Evolutionary conservation across 176 grass and related monocot species (phyloP).

Genomic region (Oryza rufipogon): DNA sequence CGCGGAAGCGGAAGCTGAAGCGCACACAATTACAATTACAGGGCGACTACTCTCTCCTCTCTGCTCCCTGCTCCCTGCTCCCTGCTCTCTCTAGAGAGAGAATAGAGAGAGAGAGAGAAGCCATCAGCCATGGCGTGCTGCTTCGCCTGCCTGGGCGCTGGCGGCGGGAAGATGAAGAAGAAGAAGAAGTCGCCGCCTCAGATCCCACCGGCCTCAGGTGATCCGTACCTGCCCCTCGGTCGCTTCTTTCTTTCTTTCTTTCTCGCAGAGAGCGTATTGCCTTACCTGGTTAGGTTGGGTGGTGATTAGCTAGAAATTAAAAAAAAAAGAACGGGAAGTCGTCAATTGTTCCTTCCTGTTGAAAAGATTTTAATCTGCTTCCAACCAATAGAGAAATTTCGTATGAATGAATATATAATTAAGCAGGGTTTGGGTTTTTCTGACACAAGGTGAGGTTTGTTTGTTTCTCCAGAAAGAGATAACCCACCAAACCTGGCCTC

Average conservation of each 20-base stretch:
- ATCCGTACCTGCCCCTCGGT: not conserved
- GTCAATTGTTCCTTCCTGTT: too few species aligned
- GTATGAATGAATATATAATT: too few species aligned
- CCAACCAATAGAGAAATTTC: too few species aligned
- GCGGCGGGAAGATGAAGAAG: slow-evolving; percentile 30
- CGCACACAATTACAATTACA: too few species aligned
- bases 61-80: not conserved
- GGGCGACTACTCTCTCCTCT: not conserved
- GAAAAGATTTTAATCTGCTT: too few species aligned
- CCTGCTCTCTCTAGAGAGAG: too few species aligned
- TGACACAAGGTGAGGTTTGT: not conserved
- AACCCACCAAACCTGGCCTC: not conserved
- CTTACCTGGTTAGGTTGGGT: too few species aligned
- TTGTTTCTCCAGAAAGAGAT: slow-evolving; percentile 35
- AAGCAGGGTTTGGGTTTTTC: not conserved
- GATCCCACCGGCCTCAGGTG: slow-evolving; percentile 62
- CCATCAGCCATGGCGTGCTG: slow-evolving; percentile 50
- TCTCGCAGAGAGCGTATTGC: too few species aligned
- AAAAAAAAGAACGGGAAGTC: too few species aligned
- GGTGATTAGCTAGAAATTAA: too few species aligned
- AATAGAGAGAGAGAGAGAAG: not conserved
- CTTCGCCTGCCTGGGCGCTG: slow-evolving; percentile 43
- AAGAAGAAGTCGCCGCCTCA: slow-evolving; percentile 39
- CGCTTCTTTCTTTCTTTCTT: too few species aligned
- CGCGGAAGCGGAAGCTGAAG: slow-evolving; percentile 9